Evolutionary conservation across 2,329 filamentous ascomycete genomes (phyloP), one percentile per base, ranked within the genome.

Genomic region (Aspergillus flavus): DNA sequence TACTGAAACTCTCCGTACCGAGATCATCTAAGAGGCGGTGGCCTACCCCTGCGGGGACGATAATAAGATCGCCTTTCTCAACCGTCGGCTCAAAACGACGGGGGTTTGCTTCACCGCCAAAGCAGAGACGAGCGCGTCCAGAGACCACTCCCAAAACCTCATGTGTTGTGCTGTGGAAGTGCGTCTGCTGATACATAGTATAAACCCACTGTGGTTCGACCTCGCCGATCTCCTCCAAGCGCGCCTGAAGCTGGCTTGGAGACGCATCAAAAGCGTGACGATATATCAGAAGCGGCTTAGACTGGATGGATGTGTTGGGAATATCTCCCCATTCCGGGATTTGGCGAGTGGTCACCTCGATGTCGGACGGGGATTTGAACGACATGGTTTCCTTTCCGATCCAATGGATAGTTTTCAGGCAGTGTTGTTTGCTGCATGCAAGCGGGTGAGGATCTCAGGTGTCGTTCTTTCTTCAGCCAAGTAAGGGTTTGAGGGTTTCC

Each of bases 151-250:
- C 85, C 2, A 92, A 82, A 3, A 91, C 84, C 76, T 91, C 88
- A 72, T 91, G 89, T 0, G 86, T 84, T 0, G 84, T 91, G 69
- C 82, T 86, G 77, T 92, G 89, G 74, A 89, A 92, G 76, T 91
- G 89, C 0, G 84, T 86, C 6, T 83, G 84, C 41, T 73, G 75
- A 74, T 89, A 91, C 88, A 91, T 91, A 19, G 86, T 87, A 75
- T 88, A 91, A 30, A 86, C 82, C 89, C 89, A 91, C 71, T 89
- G 86, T 0, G 89, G 88, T 1, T 70, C 72, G 3, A 90, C 88
- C 39, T 86, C 85, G 9, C 82, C 84, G 19, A 86, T 73, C 4
- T 74, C 70, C 7, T 72, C 71, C 6, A 92, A 81, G 66, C 88
- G 88, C 0, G 80, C 72, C 70, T 89, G 85, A 55, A 91, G 84